These are phyloP conservation scores for Krasilnikovozyma curviuscula DNA, from an alignment of 768 basidiomycete species.

Conservation along the genomic window DNA sequence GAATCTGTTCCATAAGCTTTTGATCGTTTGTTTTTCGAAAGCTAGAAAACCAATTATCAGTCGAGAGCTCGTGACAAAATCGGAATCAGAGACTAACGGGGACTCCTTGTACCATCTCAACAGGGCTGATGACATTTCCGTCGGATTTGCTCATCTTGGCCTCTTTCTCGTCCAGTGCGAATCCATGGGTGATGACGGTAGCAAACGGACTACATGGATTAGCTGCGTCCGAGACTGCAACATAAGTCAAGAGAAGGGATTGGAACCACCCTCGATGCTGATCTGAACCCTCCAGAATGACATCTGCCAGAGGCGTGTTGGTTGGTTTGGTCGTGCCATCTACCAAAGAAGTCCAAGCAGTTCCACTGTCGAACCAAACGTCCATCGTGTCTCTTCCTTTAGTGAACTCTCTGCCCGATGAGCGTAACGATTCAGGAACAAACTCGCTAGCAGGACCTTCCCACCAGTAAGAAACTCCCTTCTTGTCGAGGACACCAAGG, in stretches of 20 bases:
- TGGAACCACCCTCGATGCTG: conserved; percentile 99
- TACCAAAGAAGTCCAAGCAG: conserved; percentile 70
- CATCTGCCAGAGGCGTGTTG: conserved; percentile 38
- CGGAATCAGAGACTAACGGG: not conserved
- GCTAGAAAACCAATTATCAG: not conserved
- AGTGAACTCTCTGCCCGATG: conserved; percentile 36
- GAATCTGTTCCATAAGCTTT: conserved; percentile 72
- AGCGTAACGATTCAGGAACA: conserved; percentile 40
- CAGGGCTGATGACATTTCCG: conserved; percentile 75
- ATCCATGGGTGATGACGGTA: conserved; percentile 79
- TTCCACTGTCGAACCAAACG: conserved; percentile 97
- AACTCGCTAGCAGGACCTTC: conserved; percentile 65
- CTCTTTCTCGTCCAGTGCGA: conserved; percentile 77
- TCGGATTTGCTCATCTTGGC: conserved; percentile 95
- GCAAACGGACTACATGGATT: conserved; percentile 37
- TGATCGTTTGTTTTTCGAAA: conserved; percentile 42
- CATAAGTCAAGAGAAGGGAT: conserved; percentile 66
- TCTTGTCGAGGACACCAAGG: conserved; percentile 46
- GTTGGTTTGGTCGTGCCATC: conserved; percentile 10
- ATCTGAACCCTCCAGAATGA: conserved; percentile 87
- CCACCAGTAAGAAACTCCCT: conserved; percentile 83
- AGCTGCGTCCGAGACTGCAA: conserved; percentile 33
- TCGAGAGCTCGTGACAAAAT: not conserved
- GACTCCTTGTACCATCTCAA: conserved; percentile 53
- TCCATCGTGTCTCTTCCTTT: conserved; percentile 94